These are phyloP conservation scores for Chytriomyces sp. DNA, from an alignment of 192 early-diverging fungal genomes.

Conservation along the genomic window DNA sequence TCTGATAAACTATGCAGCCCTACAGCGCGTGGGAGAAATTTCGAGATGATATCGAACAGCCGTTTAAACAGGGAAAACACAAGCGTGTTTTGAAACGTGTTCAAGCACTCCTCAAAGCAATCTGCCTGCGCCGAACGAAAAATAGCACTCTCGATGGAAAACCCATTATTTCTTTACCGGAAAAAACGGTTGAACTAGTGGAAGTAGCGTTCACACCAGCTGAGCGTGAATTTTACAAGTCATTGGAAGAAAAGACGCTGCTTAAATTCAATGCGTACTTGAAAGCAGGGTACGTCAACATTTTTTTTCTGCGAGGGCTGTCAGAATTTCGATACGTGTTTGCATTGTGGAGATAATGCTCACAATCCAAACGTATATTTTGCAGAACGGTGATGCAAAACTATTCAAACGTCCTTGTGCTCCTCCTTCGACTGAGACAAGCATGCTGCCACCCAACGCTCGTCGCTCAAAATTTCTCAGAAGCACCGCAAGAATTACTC, in stretches of 20 bases:
- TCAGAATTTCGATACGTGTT: background rate
- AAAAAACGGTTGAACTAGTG: conserved; percentile 8
- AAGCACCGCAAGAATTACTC: conserved; percentile 20
- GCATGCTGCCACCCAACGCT: conserved; percentile 51
- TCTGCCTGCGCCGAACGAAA: conserved; percentile 73
- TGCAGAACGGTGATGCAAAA: conserved; percentile 57
- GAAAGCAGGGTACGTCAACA: conserved; percentile 22
- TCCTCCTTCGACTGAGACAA: conserved; percentile 49
- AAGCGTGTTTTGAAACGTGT: conserved; percentile 58
- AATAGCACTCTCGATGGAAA: conserved; percentile 63
- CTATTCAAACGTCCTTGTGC: conserved; percentile 53
- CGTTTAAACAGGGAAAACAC: conserved; percentile 43
- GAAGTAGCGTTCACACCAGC: conserved; percentile 35
- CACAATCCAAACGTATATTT: background rate
- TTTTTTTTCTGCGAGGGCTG: conserved; percentile 8
- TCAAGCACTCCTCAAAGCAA: conserved; percentile 61
- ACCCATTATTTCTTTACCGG: conserved; percentile 68
- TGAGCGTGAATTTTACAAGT: conserved; percentile 68
- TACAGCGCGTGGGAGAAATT: conserved; percentile 43
- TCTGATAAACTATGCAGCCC: conserved; percentile 9
- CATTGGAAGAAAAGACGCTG: conserved; percentile 43
- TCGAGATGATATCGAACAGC: conserved; percentile 56
- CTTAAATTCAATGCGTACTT: conserved; percentile 49
- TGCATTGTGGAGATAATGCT: background rate
- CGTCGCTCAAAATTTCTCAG: conserved; percentile 38